phyloP scores from a whole-genome alignment of 345 rosid species.

The Camelina hispida region DNA sequence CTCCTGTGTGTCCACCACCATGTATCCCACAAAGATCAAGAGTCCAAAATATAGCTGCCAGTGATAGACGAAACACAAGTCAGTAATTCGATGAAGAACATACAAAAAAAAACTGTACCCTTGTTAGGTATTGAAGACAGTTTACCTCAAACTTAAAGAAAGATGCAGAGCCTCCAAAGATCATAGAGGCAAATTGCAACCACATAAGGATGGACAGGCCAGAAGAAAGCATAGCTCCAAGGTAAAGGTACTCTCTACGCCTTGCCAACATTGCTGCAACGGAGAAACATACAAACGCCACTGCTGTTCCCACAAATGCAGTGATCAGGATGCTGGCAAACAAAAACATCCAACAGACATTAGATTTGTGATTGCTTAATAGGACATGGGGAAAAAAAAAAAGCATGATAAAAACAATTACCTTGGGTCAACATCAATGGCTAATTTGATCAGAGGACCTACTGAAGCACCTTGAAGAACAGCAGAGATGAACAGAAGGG shows the following conservation, averaged over 20 bases:
- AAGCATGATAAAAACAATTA: conserved; percentile 4
- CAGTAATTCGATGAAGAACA: neutral
- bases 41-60: conserved; percentile 78
- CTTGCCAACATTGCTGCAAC: conserved; percentile 79
- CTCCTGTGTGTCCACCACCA: conserved; percentile 81
- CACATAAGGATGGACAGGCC: conserved; percentile 68
- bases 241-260: conserved; percentile 84
- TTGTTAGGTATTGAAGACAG: neutral
- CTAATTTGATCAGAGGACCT: conserved; percentile 72
- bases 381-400: neutral
- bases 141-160: conserved; percentile 74
- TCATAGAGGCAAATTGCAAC: conserved; percentile 69
- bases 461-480: conserved; percentile 72
- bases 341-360: neutral
- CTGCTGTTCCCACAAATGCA: conserved; percentile 73
- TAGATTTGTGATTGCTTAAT: neutral
- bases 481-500: conserved; percentile 63
- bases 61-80: neutral
- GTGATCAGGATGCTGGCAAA: conserved; percentile 60
- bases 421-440: conserved; percentile 74
- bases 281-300: conserved; percentile 85
- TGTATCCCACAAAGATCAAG: conserved; percentile 75
- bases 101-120: neutral
- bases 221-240: conserved; percentile 84
- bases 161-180: conserved; percentile 85